Percentiles rank a stretch among this genome's conserved stretches.
phyloP scores from a whole-genome alignment of 495 filamentous ascomycete species.

The Penicillium longicatenatum region DNA sequence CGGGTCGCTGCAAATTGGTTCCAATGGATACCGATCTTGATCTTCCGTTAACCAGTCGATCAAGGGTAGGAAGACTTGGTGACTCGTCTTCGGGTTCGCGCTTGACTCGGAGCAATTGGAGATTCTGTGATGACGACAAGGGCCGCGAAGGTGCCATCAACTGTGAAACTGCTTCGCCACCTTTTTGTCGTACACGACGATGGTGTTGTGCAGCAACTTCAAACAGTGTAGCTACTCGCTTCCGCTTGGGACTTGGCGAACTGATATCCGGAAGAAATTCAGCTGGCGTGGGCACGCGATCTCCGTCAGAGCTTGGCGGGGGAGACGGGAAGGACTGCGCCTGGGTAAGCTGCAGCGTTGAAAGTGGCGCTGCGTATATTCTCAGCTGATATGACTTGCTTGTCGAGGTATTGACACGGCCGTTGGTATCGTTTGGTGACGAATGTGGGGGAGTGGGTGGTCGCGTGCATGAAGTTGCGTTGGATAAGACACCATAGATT shows the following conservation, averaged over 20 bases:
- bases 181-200: slow-evolving; percentile 53
- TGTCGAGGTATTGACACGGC: slow-evolving; percentile 5
- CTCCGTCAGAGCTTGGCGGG: slow-evolving; percentile 26
- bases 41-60: slow-evolving; percentile 33
- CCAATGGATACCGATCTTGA: slow-evolving; percentile 44
- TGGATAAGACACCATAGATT: slow-evolving; percentile 52
- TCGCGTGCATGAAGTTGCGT: slow-evolving; percentile 28
- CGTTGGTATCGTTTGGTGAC: slow-evolving; percentile 37
- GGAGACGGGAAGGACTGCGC: slow-evolving; percentile 38
- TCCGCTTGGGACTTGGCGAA: slow-evolving; percentile 55
- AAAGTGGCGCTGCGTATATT: slow-evolving; percentile 45
- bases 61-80: slow-evolving; percentile 34
- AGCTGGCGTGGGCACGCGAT: slow-evolving; percentile 27
- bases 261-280: slow-evolving; percentile 45
- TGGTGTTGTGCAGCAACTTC: slow-evolving; percentile 61
- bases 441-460: slow-evolving; percentile 53
- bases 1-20: slow-evolving; percentile 30
- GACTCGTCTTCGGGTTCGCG: slow-evolving; percentile 41
- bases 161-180: slow-evolving; percentile 57
- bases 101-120: slow-evolving; percentile 40
- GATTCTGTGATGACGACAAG: slow-evolving; percentile 36
- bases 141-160: slow-evolving; percentile 51
- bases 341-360: slow-evolving; percentile 34
- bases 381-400: slow-evolving; percentile 34
- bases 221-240: slow-evolving; percentile 56